Conservation (phyloP, 345 rosid genomes). For the Cochlearia excelsa region DNA sequence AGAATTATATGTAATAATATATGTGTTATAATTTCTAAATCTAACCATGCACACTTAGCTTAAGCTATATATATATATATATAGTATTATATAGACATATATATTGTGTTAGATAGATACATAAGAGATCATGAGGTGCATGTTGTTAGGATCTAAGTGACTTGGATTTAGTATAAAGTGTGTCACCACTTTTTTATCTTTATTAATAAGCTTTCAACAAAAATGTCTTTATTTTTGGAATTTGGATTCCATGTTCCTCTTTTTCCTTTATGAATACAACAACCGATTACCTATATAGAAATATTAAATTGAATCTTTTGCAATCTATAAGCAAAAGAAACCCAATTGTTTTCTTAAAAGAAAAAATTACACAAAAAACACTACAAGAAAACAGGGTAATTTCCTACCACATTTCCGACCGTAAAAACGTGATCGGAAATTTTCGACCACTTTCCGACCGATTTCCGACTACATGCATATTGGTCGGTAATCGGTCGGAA, state of each 20-base stretch:
- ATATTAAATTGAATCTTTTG: no score
- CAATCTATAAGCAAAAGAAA: no score
- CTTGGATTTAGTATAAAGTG: conserved; percentile 37
- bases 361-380: no score
- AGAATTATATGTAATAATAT: not conserved
- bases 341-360: no score
- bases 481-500: no score
- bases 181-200: conserved; percentile 27
- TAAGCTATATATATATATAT: not conserved
- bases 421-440: no score
- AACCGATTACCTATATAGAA: no score
- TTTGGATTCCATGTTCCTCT: conserved; percentile 27
- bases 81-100: not conserved
- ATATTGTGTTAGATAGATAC: conserved; percentile 5
- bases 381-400: no score
- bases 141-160: conserved; percentile 32
- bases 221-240: conserved; percentile 8
- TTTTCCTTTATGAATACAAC: no score
- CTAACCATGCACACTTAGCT: conserved; percentile 16
- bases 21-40: not conserved
- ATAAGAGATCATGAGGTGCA: conserved; percentile 22
- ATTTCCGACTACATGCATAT: no score
- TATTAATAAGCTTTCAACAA: conserved; percentile 1
- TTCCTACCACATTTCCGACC: no score
- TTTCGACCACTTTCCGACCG: no score